Base-by-base conservation (phyloP, 306 rosid genomes). In the Leucaena leucocephala region DNA sequence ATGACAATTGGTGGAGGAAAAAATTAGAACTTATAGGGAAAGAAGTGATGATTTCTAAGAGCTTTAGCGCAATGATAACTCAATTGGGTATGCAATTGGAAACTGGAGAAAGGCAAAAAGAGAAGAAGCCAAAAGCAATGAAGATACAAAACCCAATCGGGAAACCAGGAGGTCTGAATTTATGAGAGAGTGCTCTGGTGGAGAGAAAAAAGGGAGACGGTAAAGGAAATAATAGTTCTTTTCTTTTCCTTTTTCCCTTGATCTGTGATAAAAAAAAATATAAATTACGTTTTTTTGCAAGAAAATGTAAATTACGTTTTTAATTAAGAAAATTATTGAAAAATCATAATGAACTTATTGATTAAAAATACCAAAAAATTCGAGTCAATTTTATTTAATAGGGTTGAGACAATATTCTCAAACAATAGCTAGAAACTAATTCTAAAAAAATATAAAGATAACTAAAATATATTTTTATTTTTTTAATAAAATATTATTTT, bases 191-290 rank as follows among this genome's bases (percentile, higher is more conserved):
- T 16, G 3, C 27, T 27, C 4, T 54, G 14, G 63, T 10, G 35
- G 39, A 9, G 15, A 8, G 16, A 58, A 11, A 54, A n/a, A 66
- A 75, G 43, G 77, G 27, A 1, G 27, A 27, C 40, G 68, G 54
- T 34, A 38, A 54, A 84, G 85, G 70, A 55, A 57, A 27, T 35
- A 39, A 82, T 82, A 52, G 19, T 15, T 52, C 22, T 16, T 15
- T 54, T n/a, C n/a, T 83, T 42, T 81, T 88, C 83, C 55, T 67
- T 58, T 75, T 82, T 88, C 68, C 76, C 78, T 33, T 59, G 3
- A 59, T 59, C 4, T 81, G 79, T 65, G 72, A 80, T 77, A 74
- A 77, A 75, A 74, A 81, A 78, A 74, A 82, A 39, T 67, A 52
- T 65, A 82, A 58, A 22, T 58, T 58, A 4, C 15, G 1, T 52